Base-by-base conservation (phyloP, 2,329 filamentous ascomycete species). In the Xenosphaeropsis pyriputrescens region DNA sequence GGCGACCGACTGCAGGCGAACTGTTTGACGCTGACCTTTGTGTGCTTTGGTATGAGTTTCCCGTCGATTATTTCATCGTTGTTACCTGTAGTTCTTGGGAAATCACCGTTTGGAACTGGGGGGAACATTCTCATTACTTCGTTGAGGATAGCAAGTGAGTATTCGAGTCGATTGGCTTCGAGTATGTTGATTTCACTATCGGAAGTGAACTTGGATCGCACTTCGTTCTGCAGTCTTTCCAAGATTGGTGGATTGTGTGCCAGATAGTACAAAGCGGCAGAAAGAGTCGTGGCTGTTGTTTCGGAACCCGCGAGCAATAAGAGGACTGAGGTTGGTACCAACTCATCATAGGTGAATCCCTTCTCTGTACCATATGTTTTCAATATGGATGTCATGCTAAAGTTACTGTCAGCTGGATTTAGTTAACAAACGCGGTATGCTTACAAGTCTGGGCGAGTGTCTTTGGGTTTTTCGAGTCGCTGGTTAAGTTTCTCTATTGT, bases 81-180 rank as follows among this genome's bases (percentile, higher is more conserved):
- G n/a, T n/a, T n/a, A n/a, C n/a, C n/a, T n/a, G n/a, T n/a, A 0
- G 64, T 68, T 33, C 57, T 51, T 6, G 66, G 59, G 2, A 59
- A 55, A 4, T 70, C 56, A 1, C 59, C 59, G 18, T 59, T 55
- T 0, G 62, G 52, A 0, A 58, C 63, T 0, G 65, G 63, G 5
- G 60, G 60, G 41, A 50, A 59, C 4, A 58, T 39, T 2, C 60
- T 47, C 1, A 64, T 48, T 4, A 42, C 50, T 43, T 64, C 62
- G 7, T 57, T 43, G 4, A 64, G 41, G 11, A 58, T 51, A 4
- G 61, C 60, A 11, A 47, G 34, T 4, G 60, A 45, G 39, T 63
- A 64, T 0, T 40, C 37, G 5, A 50, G 30, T 1, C 33, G 32
- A n/a, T 36, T 18, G 12, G 39, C 19, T 15, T 16, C 37, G 2